phyloP scores from a whole-genome alignment of 352 stramenopile species.

The Phytophthora pisi region DNA sequence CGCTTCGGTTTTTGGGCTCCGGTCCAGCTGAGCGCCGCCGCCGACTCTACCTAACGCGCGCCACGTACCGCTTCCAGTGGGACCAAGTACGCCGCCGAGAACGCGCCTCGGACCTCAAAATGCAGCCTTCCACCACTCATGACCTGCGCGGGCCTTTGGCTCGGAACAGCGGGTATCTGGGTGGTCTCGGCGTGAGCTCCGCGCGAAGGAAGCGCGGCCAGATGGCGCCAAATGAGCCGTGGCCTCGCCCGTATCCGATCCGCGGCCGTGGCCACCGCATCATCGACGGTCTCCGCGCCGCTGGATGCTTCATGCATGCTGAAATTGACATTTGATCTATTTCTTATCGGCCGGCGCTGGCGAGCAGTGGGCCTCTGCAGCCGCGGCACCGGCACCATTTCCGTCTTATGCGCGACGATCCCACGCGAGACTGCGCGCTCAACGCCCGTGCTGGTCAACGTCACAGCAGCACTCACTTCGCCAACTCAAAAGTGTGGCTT shows the following conservation, averaged over 20 bases:
- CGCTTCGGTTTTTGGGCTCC: slow-evolving; percentile 19
- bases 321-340: no score
- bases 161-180: slow-evolving; percentile 30
- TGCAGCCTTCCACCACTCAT: background rate
- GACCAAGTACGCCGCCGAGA: slow-evolving; percentile 3
- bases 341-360: slow-evolving; percentile 10
- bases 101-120: slow-evolving; percentile 1
- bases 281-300: background rate
- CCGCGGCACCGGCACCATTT: slow-evolving; percentile 13
- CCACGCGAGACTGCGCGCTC: slow-evolving; percentile 16
- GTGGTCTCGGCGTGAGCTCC: background rate
- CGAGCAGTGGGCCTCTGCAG: background rate
- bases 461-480: background rate
- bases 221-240: slow-evolving; percentile 8
- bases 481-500: slow-evolving; percentile 8
- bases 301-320: background rate
- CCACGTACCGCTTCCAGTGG: slow-evolving; percentile 28
- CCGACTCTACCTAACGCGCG: slow-evolving; percentile 35
- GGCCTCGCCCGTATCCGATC: background rate
- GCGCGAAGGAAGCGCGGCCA: slow-evolving; percentile 15
- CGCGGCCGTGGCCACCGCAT: background rate
- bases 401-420: slow-evolving; percentile 22
- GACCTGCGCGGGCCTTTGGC: background rate
- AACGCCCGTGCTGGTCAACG: background rate
- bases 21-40: slow-evolving; percentile 26